A percentile compares a stretch with the other conserved stretches of the same genome.
Evolutionary conservation across 1,284 basidiomycete species (phyloP).

Genomic region (Rhodotorula sp.): DNA sequence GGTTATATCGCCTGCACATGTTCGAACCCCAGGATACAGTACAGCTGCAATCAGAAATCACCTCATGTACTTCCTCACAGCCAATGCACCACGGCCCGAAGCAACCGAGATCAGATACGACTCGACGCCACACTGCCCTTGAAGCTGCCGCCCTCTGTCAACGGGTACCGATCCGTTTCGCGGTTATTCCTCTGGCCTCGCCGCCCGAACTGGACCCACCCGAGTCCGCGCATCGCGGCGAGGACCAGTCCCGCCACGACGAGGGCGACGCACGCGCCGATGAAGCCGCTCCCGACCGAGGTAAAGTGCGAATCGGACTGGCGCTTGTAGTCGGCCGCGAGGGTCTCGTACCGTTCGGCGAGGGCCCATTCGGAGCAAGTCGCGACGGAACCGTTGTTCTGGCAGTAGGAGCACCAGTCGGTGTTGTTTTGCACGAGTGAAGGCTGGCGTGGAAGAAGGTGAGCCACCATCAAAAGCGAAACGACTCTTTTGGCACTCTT

Average conservation of each 20-base stretch:
- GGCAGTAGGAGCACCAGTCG: slow-evolving; percentile 32
- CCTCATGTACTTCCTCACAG: too few species aligned
- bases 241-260: slow-evolving; percentile 15
- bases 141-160: slow-evolving; percentile 11
- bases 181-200: neutral
- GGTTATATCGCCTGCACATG: too few species aligned
- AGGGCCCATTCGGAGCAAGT: slow-evolving; percentile 10
- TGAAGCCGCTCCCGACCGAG: slow-evolving; percentile 32
- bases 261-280: slow-evolving; percentile 33
- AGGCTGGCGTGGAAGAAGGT: slow-evolving; percentile 2
- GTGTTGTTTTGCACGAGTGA: slow-evolving; percentile 28
- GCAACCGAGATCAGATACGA: neutral
- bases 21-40: too few species aligned
- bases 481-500: neutral
- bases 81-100: too few species aligned
- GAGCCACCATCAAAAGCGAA: neutral
- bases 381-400: slow-evolving; percentile 14
- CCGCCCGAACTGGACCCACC: slow-evolving; percentile 25
- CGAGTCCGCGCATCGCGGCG: slow-evolving; percentile 17
- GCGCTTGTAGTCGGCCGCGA: slow-evolving; percentile 16
- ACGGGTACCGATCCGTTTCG: slow-evolving; percentile 19
- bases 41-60: too few species aligned
- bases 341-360: slow-evolving; percentile 11
- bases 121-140: slow-evolving; percentile 15
- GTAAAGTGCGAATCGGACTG: slow-evolving; percentile 26